Evolutionary conservation across 352 stramenopile genomes (phyloP), one percentile per base, ranked within the genome.

Genomic region (Phytophthora hibernalis): DNA sequence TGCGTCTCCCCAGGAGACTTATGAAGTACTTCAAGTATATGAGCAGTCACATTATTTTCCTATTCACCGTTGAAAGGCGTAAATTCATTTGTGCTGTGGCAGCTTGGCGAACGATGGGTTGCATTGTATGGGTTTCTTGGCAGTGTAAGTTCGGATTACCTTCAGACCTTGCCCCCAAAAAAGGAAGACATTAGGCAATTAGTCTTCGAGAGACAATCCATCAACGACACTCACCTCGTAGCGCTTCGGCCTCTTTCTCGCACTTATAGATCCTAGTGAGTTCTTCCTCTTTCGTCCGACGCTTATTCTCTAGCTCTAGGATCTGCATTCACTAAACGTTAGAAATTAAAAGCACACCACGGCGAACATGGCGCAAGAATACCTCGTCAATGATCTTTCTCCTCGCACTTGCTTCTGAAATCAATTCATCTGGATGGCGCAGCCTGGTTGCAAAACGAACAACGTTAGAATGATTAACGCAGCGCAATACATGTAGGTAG

Each of bases 341-440:
- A 52, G 37, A 2, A 44, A 20, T 7, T 20, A 7, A 31, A n/a
- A 31, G 26, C 26, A 28, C 24, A 28, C 5, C 24, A 28, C 24
- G 24, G 5, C 5, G 5, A 31, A 31, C 6, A 31, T 8, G 26
- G 5, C 26, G 24, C 20, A 5, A 44, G 20, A 21, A 9, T 24
- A 81, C 76, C 74, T 82, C 74, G 28, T 75, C 50, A 21, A 40
- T 43, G 21, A 64, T 53, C 42, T 59, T 53, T 38, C 65, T 61
- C 21, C 68, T 65, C 12, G 72, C 72, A 2, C 43, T 63, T 20
- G 74, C 72, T 40, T 79, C 68, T 30, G 64, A 44, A 10, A 85
- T 78, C 5, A 74, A 28, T n/a, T 70, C 49, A 18, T 73, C 47
- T 24, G 71, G 56, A 37, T 57, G 53, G 15, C 71, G 58, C 16